Conservation (phyloP, 345 rosid species). For the Linum tenue region DNA sequence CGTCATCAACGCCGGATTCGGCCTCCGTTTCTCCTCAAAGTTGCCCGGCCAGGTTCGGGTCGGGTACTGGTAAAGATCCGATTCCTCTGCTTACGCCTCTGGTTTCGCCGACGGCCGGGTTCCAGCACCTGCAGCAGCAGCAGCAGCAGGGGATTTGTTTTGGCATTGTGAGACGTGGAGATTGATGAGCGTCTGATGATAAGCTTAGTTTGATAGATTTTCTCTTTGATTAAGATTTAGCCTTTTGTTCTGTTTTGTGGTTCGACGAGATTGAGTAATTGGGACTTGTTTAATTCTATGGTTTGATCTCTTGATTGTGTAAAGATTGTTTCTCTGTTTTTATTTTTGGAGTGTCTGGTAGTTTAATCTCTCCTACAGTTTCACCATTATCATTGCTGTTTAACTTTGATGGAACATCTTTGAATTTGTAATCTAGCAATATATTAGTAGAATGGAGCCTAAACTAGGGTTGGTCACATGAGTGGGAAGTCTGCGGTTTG, state of each 20-base stretch:
- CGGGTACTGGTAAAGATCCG: constrained; percentile 44
- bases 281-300: too few relatives aligned
- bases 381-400: too few relatives aligned
- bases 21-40: constrained; percentile 2
- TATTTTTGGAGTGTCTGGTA: too few relatives aligned
- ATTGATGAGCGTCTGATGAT: neutral
- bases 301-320: too few relatives aligned
- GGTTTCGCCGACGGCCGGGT: constrained; percentile 20
- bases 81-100: constrained; percentile 79
- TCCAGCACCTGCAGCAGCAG: neutral
- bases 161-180: neutral
- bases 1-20: constrained; percentile 7
- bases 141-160: neutral
- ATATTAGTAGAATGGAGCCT: too few relatives aligned
- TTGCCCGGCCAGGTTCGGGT: neutral
- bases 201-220: neutral
- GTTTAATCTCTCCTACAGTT: too few relatives aligned
- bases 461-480: too few relatives aligned
- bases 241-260: neutral
- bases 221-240: neutral
- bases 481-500: too few relatives aligned
- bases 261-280: too few relatives aligned
- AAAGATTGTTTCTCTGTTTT: too few relatives aligned
- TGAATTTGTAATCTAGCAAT: too few relatives aligned
- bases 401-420: too few relatives aligned